Conservation (phyloP, 2,329 filamentous ascomycete species). For the Teratosphaeria pseudoeucalypti region DNA sequence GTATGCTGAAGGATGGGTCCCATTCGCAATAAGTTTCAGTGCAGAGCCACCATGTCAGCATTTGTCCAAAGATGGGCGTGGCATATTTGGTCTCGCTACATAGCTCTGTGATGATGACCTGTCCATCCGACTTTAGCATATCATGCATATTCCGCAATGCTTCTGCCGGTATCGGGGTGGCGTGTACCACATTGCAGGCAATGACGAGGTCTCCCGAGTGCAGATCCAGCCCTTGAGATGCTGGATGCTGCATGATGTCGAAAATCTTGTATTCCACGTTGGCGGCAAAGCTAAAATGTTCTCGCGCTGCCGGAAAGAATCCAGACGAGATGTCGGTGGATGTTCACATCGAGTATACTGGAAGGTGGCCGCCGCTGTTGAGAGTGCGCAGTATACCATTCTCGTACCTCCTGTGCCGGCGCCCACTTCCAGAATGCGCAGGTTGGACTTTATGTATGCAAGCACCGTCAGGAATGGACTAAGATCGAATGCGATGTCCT, state of each 20-base stretch:
- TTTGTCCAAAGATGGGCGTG: not conserved
- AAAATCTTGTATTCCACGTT: not conserved
- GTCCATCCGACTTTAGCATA: not conserved
- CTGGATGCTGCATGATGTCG: not conserved
- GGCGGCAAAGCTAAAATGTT: not conserved
- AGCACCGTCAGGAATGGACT: not conserved
- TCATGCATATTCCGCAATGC: not conserved
- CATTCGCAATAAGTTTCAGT: not conserved
- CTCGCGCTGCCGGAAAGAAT: not conserved
- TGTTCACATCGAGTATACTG: not conserved
- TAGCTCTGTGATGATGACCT: not conserved
- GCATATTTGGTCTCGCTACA: not conserved
- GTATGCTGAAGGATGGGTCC: not conserved
- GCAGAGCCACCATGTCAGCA: not conserved
- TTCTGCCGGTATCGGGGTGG: not conserved
- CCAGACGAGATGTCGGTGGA: not conserved
- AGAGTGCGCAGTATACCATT: not conserved
- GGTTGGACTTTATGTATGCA: not conserved
- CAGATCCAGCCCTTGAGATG: not conserved
- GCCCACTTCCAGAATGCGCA: not conserved
- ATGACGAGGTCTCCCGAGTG: not conserved
- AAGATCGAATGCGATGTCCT: not conserved
- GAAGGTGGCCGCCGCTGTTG: not conserved
- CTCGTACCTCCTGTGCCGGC: not conserved
- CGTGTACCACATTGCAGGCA: not conserved